phyloP scores from a whole-genome alignment of 108 stramenopile genomes.

The Cyclotella baltica region DNA sequence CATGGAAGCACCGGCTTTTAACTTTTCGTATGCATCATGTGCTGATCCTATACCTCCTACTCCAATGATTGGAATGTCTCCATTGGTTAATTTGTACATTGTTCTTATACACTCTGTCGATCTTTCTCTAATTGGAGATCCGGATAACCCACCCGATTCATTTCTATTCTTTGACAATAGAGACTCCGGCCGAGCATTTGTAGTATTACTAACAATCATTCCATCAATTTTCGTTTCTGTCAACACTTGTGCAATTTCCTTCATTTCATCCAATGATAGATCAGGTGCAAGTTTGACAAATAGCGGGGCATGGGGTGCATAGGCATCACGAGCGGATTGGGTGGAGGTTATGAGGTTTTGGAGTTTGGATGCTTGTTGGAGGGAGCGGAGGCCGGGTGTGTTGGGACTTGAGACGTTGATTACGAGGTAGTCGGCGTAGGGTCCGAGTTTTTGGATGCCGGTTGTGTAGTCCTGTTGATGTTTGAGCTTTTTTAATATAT shows the following conservation, averaged over 20 bases:
- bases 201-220: conserved; percentile 94
- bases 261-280: conserved; percentile 75
- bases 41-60: conserved; percentile 92
- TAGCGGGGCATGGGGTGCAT: conserved; percentile 65
- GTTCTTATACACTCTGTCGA: conserved; percentile 89
- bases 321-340: conserved; percentile 62
- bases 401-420: conserved; percentile 94
- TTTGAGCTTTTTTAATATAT: background rate
- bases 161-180: conserved; percentile 54
- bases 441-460: conserved; percentile 82
- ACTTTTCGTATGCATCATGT: conserved; percentile 91
- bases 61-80: conserved; percentile 92
- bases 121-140: conserved; percentile 76
- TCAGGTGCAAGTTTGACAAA: conserved; percentile 97
- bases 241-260: conserved; percentile 76
- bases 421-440: conserved; percentile 94
- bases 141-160: conserved; percentile 93
- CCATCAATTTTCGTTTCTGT: conserved; percentile 84
- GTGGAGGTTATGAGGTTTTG: conserved; percentile 65
- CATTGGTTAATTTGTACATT: conserved; percentile 81
- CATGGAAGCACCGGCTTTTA: conserved; percentile 91
- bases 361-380: conserved; percentile 75
- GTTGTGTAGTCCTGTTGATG: conserved; percentile 76
- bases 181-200: conserved; percentile 68
- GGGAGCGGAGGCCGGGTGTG: conserved; percentile 91